Evolutionary conservation across 2,329 filamentous ascomycete species (phyloP).

Genomic region (Zopfia rhizophila): DNA sequence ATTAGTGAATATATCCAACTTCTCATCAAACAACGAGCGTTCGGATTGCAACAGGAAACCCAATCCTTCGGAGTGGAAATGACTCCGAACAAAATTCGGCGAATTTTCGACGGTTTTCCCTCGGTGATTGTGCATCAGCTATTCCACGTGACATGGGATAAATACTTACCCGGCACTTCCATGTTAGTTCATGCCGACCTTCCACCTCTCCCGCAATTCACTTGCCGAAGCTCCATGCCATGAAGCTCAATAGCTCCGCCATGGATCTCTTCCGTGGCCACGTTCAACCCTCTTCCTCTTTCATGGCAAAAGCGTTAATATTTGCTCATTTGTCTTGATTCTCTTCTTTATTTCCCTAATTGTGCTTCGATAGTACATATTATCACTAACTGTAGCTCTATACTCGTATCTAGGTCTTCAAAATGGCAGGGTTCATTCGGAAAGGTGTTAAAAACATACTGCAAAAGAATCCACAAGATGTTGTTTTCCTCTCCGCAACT

Average conservation of each 20-base stretch:
- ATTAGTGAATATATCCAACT: no score
- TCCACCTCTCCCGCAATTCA: constrained; percentile 33
- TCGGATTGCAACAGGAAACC: no score
- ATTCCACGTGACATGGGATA: constrained; percentile 28
- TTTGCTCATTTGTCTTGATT: neutral
- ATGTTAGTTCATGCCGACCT: no score
- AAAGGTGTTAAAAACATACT: constrained; percentile 81
- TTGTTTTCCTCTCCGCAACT: constrained; percentile 89
- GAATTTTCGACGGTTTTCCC: no score
- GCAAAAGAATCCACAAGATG: constrained; percentile 79
- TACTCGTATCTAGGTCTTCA: no score
- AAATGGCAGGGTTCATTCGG: constrained; percentile 57
- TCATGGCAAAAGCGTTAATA: neutral
- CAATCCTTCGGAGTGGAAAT: no score
- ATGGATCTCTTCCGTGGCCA: constrained; percentile 32
- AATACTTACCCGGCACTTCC: constrained; percentile 40
- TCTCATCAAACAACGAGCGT: no score
- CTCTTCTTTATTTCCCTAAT: neutral
- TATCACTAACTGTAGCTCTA: neutral
- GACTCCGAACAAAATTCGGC: no score
- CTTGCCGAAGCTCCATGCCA: constrained; percentile 47
- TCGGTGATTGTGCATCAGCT: no score
- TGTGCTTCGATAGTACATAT: no score
- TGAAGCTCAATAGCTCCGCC: constrained; percentile 36
- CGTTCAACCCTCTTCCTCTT: constrained; percentile 7